phyloP scores from a whole-genome alignment of 306 rosid species.

The Vachellia pachyceras region DNA sequence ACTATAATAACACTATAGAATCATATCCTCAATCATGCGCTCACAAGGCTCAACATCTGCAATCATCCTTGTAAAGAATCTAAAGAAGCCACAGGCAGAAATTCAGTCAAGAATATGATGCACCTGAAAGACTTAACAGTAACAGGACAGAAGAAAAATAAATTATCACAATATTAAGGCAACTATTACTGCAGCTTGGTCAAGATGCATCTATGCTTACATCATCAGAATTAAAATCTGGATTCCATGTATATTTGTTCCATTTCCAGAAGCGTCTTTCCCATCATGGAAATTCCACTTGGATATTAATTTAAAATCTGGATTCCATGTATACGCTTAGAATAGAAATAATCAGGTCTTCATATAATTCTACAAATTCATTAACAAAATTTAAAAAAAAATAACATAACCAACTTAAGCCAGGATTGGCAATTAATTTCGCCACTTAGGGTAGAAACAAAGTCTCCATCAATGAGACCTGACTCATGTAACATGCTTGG shows the following conservation, averaged over 20 bases:
- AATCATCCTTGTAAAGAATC: constrained; percentile 17
- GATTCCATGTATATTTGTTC: constrained; percentile 62
- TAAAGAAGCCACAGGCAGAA: constrained; percentile 28
- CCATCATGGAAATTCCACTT: constrained; percentile 66
- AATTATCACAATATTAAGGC: constrained; percentile 14
- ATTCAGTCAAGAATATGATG: constrained; percentile 10
- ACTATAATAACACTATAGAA: constrained; percentile 4
- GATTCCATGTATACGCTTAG: constrained; percentile 76
- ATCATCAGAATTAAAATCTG: constrained; percentile 66
- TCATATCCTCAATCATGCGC: constrained; percentile 4
- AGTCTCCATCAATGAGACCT: constrained; percentile 21
- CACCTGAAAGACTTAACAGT: constrained; percentile 2
- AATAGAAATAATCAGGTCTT: constrained; percentile 11
- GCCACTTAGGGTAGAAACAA: constrained; percentile 15
- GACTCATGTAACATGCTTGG: constrained; percentile 6
- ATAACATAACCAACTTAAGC: constrained; percentile 12
- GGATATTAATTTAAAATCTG: constrained; percentile 82
- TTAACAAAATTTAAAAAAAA: neutral
- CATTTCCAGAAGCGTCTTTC: constrained; percentile 71
- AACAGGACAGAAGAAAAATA: neutral
- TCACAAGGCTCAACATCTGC: neutral
- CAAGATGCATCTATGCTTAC: constrained; percentile 57
- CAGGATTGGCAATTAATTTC: constrained; percentile 21
- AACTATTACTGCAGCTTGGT: constrained; percentile 4
- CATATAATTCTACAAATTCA: neutral